These are phyloP conservation scores for Carnegiea gigantea DNA, from an alignment of 179 eudicot species.

Conservation along the genomic window DNA sequence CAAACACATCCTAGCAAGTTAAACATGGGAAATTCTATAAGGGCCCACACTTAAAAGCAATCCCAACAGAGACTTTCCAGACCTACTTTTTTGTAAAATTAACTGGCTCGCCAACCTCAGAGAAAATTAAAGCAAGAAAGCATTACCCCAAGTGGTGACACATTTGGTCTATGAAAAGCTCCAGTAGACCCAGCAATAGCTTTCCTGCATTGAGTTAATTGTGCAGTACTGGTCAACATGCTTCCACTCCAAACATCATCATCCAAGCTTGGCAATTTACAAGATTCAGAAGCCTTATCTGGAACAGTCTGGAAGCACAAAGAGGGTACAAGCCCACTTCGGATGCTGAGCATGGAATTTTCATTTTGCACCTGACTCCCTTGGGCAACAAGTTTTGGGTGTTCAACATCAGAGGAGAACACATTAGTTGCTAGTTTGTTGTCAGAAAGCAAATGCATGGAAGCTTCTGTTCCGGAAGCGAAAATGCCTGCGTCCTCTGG, in stretches of 20 bases:
- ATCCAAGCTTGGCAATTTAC: slow-evolving; percentile 13
- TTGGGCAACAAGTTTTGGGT: slow-evolving; percentile 15
- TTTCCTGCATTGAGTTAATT: slow-evolving; percentile 16
- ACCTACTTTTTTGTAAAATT: background rate
- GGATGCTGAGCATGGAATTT: slow-evolving; percentile 17
- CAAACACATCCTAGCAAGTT: background rate
- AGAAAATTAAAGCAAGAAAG: background rate
- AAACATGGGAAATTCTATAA: background rate
- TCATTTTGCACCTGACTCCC: slow-evolving; percentile 19
- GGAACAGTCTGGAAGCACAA: slow-evolving; percentile 24
- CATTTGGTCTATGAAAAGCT: slow-evolving; percentile 17
- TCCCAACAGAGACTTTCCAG: background rate
- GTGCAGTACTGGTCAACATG: slow-evolving; percentile 12
- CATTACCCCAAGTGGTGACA: slow-evolving; percentile 24
- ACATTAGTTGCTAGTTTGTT: slow-evolving; percentile 24
- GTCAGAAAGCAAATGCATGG: slow-evolving; percentile 23
- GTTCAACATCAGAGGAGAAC: slow-evolving; percentile 23
- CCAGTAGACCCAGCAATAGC: slow-evolving; percentile 16
- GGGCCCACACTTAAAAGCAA: background rate
- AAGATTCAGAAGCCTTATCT: slow-evolving; percentile 21
- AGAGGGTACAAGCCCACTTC: slow-evolving; percentile 20
- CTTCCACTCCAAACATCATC: slow-evolving; percentile 16
- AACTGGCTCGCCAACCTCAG: background rate
- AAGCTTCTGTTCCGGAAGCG: slow-evolving; percentile 22
- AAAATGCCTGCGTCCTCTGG: slow-evolving; percentile 25